Evolutionary conservation across 2,329 filamentous ascomycete species (phyloP), one percentile per base, ranked within the genome.

Genomic region (Ascochyta rabiei): DNA sequence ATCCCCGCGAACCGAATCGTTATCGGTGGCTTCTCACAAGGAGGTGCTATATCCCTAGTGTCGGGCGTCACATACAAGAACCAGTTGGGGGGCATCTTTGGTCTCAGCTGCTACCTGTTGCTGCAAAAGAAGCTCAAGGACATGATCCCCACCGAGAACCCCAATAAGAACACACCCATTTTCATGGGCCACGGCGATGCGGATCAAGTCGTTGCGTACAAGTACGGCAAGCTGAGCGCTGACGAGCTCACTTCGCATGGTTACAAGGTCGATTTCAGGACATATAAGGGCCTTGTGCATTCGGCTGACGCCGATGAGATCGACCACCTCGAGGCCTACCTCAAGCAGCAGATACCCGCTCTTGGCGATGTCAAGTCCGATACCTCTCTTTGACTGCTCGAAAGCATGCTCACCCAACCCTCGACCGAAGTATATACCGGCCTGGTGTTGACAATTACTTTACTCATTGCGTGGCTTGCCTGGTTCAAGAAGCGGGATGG

Each of bases 41-140:
- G 93, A 55, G 93, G 91, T 47, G 92, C 92, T 52, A 91, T 97
- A 82, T 86, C 91, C 18, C 76, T 98, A 34, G 86, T 97, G 69
- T 82, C 89, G 0, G 93, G 91, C 5, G 77, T 96, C 37, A 96
- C 92, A 4, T 84, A 81, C 62, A 81, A 83, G 40, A 81, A 84
- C 64, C 91, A 91, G 76, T 80, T 98, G 15, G 93, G 86, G n/a
- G 93, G 93, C 59, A 89, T 98, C 60, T 88, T 97, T 59, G 91
- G 88, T 7, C 77, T 98, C 58, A 95, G 90, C 12, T 89, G 86
- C 66, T 98, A 96, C 76, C 77, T 97, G 63, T 81, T 91, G 18
- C 80, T 97, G 41, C 81, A 85, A 60, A 79, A 83, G 59, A 89
- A 87, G 70, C 74, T 91, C 62, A 80, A 83, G 69, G 81, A 74